A percentile compares a stretch with the other conserved stretches of the same genome.
phyloP scores from a whole-genome alignment of 1,139 yeast genomes.

The Zygotorulaspora mrakii region DNA sequence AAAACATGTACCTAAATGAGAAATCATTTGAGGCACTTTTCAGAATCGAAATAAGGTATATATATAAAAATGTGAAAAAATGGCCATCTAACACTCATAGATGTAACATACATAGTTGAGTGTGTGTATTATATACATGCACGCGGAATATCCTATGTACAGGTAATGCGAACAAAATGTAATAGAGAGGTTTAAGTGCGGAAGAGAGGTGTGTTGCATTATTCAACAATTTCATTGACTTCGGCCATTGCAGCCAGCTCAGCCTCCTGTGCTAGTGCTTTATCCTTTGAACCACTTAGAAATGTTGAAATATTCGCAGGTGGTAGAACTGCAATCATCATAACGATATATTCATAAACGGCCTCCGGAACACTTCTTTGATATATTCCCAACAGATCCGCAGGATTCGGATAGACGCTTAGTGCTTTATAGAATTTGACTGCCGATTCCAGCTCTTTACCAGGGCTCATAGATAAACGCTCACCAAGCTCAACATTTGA shows the following conservation, averaged over 20 bases:
- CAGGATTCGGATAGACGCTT: constrained; percentile 90
- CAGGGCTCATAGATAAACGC: constrained; percentile 54
- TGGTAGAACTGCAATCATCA: constrained; percentile 86
- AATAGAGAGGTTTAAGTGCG: not conserved
- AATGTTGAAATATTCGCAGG: constrained; percentile 76
- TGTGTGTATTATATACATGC: constrained; percentile 4
- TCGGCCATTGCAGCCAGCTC: constrained; percentile 21
- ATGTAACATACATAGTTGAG: constrained; percentile 5
- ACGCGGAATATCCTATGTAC: constrained; percentile 4
- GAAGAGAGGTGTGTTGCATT: not conserved
- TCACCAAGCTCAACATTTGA: constrained; percentile 84
- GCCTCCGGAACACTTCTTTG: constrained; percentile 83
- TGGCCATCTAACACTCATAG: not conserved
- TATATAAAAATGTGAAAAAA: not conserved
- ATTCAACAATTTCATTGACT: constrained; percentile 30
- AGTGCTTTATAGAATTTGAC: constrained; percentile 92
- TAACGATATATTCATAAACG: constrained; percentile 74
- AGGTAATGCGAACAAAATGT: constrained; percentile 1
- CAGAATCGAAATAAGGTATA: too few relatives aligned
- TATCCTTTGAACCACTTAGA: constrained; percentile 44
- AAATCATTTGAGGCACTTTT: too few relatives aligned
- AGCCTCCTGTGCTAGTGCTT: constrained; percentile 21
- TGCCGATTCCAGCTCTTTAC: constrained; percentile 72
- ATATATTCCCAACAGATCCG: constrained; percentile 81
- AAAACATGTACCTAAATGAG: constrained; percentile 12